Conservation (phyloP, 306 rosid species). For the Trichosanthes truncata region DNA sequence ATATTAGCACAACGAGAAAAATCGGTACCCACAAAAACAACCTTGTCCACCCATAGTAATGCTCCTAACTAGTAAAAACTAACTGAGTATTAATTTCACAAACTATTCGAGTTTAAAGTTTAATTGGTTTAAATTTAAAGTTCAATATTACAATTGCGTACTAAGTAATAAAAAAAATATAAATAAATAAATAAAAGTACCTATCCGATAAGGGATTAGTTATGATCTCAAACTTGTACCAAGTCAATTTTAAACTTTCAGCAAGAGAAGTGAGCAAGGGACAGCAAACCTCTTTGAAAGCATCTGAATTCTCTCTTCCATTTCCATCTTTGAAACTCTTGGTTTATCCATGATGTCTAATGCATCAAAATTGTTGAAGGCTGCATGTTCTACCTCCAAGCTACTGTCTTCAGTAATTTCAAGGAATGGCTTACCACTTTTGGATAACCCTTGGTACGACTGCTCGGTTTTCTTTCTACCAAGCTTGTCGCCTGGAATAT, state of each 20-base stretch:
- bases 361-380: constrained; percentile 59
- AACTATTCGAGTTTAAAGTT: background rate
- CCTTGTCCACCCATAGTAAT: background rate
- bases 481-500: constrained; percentile 20
- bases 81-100: background rate
- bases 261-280: constrained; percentile 18
- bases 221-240: background rate
- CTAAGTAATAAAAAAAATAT: background rate
- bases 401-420: constrained; percentile 23
- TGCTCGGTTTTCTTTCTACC: constrained; percentile 11
- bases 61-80: background rate
- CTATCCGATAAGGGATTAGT: background rate
- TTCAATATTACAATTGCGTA: background rate
- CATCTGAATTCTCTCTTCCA: constrained; percentile 82
- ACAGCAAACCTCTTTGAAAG: constrained; percentile 57
- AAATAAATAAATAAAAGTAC: too few species aligned
- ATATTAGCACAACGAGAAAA: background rate
- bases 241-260: background rate
- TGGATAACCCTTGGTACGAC: constrained; percentile 19
- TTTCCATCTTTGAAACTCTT: constrained; percentile 55
- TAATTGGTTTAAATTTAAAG: background rate
- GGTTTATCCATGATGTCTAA: constrained; percentile 27
- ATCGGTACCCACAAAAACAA: background rate
- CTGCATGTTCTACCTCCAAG: constrained; percentile 60
- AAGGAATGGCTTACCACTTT: constrained; percentile 19